Evolutionary conservation across 2,329 filamentous ascomycete species (phyloP), one percentile per base, ranked within the genome.

Genomic region (Colletotrichum salicis): DNA sequence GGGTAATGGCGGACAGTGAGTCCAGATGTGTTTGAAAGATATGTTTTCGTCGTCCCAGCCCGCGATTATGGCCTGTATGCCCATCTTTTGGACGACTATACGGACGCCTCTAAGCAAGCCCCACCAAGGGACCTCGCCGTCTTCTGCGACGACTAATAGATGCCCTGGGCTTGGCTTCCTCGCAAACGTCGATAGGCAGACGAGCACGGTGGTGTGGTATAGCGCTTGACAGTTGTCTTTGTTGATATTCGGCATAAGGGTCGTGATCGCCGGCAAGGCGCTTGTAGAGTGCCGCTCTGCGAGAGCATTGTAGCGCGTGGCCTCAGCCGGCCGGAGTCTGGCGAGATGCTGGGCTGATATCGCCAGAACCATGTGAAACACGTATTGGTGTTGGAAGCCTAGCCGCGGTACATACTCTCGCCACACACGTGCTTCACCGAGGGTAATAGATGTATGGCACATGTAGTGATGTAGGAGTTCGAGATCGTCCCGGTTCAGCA

Each of bases 391-490:
- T 27, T 69, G 59, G 55, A 79, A 76, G 6, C 77, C 77, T 11
- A 79, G 70, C 19, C 65, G 72, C 5, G 76, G 77, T 11, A 71
- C 71, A 58, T 75, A 66, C 1, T 75, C 65, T 4, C 64, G 71
- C 76, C 75, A 77, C 7, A 77, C 55, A 27, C 61, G 54, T 2
- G 70, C 56, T 52, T 76, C 74, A 7, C 73, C 75, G 13, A 76
- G 48, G 2, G 74, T 74, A 4, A 71, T 48, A 10, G 74, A 67
- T 11, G 73, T 74, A 27, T 74, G 67, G 27, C 62, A 74, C 61
- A 77, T 72, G 64, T 75, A 78, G 60, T 77, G 71, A 62, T 78
- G 73, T 19, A 77, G 74, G 4, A 79, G 73, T 57, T 79, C 76
- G 45, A 78, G 66, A 65, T 78, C 72, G 29, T 74, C 74, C 19